These are phyloP conservation scores for Penicillium sp. DNA, from an alignment of 2,329 filamentous ascomycete genomes.

Conservation along the genomic window DNA sequence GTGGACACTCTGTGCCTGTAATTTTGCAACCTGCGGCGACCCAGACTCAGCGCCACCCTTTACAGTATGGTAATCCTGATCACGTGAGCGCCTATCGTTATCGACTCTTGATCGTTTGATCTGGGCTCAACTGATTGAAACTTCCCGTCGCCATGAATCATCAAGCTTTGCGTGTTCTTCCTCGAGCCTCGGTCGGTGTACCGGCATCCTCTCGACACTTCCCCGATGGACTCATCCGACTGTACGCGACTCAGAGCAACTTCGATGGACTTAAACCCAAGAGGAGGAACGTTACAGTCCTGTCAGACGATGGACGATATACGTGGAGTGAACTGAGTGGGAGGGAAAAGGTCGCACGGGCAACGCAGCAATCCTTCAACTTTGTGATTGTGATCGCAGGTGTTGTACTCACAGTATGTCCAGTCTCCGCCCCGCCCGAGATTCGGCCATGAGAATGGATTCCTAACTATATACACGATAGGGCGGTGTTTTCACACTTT, in stretches of 20 bases:
- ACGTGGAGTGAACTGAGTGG: slow-evolving; percentile 72
- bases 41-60: slow-evolving; percentile 6
- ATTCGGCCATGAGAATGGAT: not conserved
- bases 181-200: slow-evolving; percentile 12
- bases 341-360: slow-evolving; percentile 73
- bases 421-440: not conserved
- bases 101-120: not conserved
- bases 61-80: slow-evolving; percentile 19
- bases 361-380: slow-evolving; percentile 88
- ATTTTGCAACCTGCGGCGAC: slow-evolving; percentile 22
- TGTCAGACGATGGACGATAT: slow-evolving; percentile 79
- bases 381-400: slow-evolving; percentile 71
- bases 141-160: slow-evolving; percentile 16
- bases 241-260: slow-evolving; percentile 57
- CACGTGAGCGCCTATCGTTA: slow-evolving; percentile 9
- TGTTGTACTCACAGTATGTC: slow-evolving; percentile 65
- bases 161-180: slow-evolving; percentile 15
- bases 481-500: slow-evolving; percentile 70
- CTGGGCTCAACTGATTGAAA: not conserved
- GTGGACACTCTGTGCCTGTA: slow-evolving; percentile 23
- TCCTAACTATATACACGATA: slow-evolving; percentile 29
- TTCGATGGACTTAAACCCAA: slow-evolving; percentile 38
- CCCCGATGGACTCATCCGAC: slow-evolving; percentile 39
- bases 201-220: slow-evolving; percentile 29
- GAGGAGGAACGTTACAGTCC: slow-evolving; percentile 69